These are phyloP conservation scores for Epithele typhae DNA, from an alignment of 768 basidiomycete genomes.

Conservation along the genomic window DNA sequence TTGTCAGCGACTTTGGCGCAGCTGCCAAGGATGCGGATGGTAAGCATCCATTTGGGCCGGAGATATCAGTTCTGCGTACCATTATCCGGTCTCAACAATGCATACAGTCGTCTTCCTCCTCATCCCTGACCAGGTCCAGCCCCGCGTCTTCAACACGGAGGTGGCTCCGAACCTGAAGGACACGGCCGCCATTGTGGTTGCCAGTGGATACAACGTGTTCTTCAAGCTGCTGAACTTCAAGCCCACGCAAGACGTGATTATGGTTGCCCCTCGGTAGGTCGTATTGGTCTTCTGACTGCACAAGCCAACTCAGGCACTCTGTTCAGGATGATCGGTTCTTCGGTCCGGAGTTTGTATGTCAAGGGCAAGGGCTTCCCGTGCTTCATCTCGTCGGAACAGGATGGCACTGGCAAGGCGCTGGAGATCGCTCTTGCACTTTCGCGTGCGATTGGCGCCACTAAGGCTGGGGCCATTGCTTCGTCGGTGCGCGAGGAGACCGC, in stretches of 20 bases:
- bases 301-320: background rate
- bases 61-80: no score
- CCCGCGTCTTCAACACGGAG: constrained; percentile 54
- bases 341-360: constrained; percentile 55
- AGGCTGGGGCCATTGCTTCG: constrained; percentile 59
- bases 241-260: constrained; percentile 52
- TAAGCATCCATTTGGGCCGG: constrained; percentile 26
- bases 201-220: constrained; percentile 65
- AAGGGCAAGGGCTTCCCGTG: constrained; percentile 62
- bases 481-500: constrained; percentile 59
- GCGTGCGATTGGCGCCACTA: constrained; percentile 56
- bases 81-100: no score
- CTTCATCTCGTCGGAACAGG: constrained; percentile 61
- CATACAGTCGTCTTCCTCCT: constrained; percentile 52
- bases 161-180: constrained; percentile 48
- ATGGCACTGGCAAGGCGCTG: constrained; percentile 48
- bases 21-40: constrained; percentile 55
- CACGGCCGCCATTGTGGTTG: constrained; percentile 47
- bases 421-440: constrained; percentile 48
- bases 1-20: constrained; percentile 52
- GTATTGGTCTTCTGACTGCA: no score
- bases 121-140: constrained; percentile 63
- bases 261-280: constrained; percentile 58
- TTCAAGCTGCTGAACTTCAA: constrained; percentile 54
- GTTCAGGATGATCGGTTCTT: constrained; percentile 57